Base-by-base conservation (phyloP, 2,329 filamentous ascomycete species). In the Botrytis squamosa region DNA sequence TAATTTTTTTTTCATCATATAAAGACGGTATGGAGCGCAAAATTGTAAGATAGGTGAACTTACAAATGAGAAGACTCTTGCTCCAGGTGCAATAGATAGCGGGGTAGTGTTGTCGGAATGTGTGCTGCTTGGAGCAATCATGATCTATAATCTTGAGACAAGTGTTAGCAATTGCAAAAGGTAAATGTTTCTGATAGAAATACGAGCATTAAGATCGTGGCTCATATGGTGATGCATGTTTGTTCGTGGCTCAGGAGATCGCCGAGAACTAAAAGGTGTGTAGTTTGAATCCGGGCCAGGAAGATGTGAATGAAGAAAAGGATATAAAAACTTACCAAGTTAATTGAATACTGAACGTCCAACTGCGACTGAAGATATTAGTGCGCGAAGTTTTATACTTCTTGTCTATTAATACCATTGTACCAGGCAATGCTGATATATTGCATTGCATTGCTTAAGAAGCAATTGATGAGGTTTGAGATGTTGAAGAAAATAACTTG, bases 161-260 rank as follows among this genome's bases (percentile, higher is more conserved):
- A 42, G 20, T 12, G 71, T 78, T 69, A 78, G 76, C 67, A 76
- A 76, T 74, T 76, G 75, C 68, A 74, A 70, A 73, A 5, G 3
- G 4, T 73, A 65, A 64, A 71, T 71, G 55, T 74, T 68, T 29
- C 71, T 76, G 78, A 46, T 70, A 9, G 36, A 65, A 16, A 46
- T 38, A 40, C 42, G n/a, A 33, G 66, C 36, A 55, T 46, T 64
- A 49, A 74, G 38, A 40, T 71, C 63, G 72, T 80, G 84, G 83
- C 90, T 88, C 90, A 92, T 90, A 92, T 92, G 90, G 90, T 92
- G 90, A 89, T 92, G 90, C 90, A 92, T 92, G 90, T 91, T 86
- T 80, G 80, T 82, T 80, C 77, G 74, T 81, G 80, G 80, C 79
- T 81, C 81, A 82, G 79, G 80, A 76, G 74, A 78, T 82, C 81